Base-by-base conservation (phyloP, 805 yeast species). In the Zygoascus bituminiphila region DNA sequence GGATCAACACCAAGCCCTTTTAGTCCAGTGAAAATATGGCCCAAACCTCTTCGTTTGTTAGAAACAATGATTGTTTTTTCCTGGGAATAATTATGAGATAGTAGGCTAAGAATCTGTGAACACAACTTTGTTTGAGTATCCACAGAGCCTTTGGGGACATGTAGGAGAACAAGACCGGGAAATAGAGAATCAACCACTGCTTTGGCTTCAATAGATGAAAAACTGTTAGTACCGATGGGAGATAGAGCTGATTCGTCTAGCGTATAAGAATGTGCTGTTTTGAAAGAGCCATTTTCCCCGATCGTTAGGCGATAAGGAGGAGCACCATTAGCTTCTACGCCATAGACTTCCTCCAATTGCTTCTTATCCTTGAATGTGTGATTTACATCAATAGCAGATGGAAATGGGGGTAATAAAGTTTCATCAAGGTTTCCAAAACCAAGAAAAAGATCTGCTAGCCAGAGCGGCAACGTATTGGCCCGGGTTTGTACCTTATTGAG, bases 141-240 rank as follows among this genome's bases (percentile, higher is more conserved):
- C 3, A 22, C 10, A 24, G 89, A 82, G 0, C 89, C 89, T 4
- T 89, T 89, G 1, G 89, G 88, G 0, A 88, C 89, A 60, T 79
- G 84, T 5, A 84, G 75, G 25, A 84, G 75, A 4, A 77, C 66
- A 5, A 84, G 62, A 2, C 81, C 79, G n/a, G 79, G 75, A 8
- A 39, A 44, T 0, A 59, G 46, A 0, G 64, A 62, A 8, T 58
- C 42, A 12, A 61, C 42, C 7, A 68, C 47, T 1, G 68, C 62
- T 20, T 56, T 43, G 3, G 58, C 56, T 43, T 67, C 69, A 5
- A 46, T 45, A 7, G 47, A 47, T 1, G 63, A 54, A 38, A 49
- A 62, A 12, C 47, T 42, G n/a, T 54, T 40, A 41, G 25, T 44
- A 33, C 55, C 57, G 37, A 48, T 20, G 45, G 36, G 4, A n/a